These are phyloP conservation scores for Fraxinus xanthoxyloides DNA, from an alignment of 305 asterid genomes.

Conservation along the genomic window DNA sequence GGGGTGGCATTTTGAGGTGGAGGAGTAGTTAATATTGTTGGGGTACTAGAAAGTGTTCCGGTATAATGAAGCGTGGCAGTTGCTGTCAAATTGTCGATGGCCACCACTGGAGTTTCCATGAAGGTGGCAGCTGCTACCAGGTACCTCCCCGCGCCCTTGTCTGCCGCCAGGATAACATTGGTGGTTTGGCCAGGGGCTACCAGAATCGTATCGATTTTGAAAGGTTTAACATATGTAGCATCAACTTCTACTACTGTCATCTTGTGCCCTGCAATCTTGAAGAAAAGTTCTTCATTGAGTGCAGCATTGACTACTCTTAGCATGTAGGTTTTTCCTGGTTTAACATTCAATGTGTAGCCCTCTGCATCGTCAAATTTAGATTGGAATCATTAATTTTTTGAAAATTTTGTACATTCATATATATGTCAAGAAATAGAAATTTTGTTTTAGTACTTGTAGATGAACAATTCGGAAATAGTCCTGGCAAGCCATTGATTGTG, in stretches of 20 bases:
- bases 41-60: conserved; percentile 41
- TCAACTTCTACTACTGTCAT: conserved; percentile 60
- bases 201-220: conserved; percentile 45
- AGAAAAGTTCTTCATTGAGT: conserved; percentile 61
- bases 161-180: conserved; percentile 39
- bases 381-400: background rate
- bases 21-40: conserved; percentile 26
- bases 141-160: conserved; percentile 41
- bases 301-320: conserved; percentile 60
- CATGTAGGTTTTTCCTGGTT: conserved; percentile 52
- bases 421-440: background rate
- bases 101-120: conserved; percentile 43
- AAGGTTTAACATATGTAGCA: conserved; percentile 57
- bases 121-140: conserved; percentile 51
- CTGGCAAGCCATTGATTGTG: conserved; percentile 49
- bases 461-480: conserved; percentile 33
- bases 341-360: conserved; percentile 39
- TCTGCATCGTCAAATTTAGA: conserved; percentile 18
- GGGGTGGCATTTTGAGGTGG: conserved; percentile 50
- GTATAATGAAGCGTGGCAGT: conserved; percentile 56
- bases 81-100: conserved; percentile 55
- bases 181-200: conserved; percentile 63
- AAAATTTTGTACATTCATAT: background rate
- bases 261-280: conserved; percentile 62
- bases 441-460: conserved; percentile 21